phyloP scores from a whole-genome alignment of 441 rosid genomes.

The Biscutella laevigata region DNA sequence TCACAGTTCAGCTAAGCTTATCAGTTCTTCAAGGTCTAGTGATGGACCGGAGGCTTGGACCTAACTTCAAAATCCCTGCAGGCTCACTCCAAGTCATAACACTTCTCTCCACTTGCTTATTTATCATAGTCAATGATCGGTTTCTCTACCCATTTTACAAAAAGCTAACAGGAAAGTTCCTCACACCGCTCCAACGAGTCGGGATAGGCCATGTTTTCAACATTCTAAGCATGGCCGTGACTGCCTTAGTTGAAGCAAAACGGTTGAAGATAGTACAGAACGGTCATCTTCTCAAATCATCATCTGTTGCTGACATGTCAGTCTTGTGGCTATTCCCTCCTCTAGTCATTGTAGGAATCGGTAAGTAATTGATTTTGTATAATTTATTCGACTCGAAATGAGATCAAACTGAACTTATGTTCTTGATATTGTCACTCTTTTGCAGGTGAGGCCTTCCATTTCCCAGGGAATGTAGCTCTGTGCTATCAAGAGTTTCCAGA shows the following conservation, averaged over 20 bases:
- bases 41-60: constrained; percentile 33
- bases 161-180: constrained; percentile 24
- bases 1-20: constrained; percentile 30
- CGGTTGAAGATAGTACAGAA: constrained; percentile 28
- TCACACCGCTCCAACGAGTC: constrained; percentile 38
- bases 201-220: constrained; percentile 47
- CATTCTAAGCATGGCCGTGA: constrained; percentile 32
- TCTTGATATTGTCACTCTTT: neutral
- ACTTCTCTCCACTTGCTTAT: constrained; percentile 33
- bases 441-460: constrained; percentile 41
- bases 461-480: constrained; percentile 45
- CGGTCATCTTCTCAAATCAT: neutral
- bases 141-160: constrained; percentile 33
- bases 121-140: constrained; percentile 32
- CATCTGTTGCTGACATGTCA: constrained; percentile 32
- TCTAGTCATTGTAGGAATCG: constrained; percentile 41
- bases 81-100: constrained; percentile 40
- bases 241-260: constrained; percentile 46
- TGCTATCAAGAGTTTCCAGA: constrained; percentile 57
- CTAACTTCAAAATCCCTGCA: constrained; percentile 39
- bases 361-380: neutral
- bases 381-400: neutral
- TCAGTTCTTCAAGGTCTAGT: constrained; percentile 42
- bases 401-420: neutral
- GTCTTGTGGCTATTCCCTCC: constrained; percentile 48